Evolutionary conservation across 305 asterid genomes (phyloP).

Genomic region (Rubia tinctorum): DNA sequence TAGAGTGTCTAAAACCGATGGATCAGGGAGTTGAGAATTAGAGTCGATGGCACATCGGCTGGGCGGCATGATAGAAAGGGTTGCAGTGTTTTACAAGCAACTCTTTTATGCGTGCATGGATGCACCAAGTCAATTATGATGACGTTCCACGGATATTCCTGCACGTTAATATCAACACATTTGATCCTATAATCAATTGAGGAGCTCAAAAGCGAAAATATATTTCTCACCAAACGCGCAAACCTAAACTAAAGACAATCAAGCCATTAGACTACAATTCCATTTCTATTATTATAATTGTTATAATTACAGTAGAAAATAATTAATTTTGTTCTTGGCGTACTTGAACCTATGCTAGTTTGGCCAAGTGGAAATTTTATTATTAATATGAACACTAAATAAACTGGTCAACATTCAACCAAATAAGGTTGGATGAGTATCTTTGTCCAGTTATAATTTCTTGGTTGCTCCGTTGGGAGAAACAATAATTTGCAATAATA

Average conservation of each 20-base stretch:
- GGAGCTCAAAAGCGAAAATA: too few relatives aligned
- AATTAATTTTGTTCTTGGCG: neutral
- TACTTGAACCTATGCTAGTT: too few relatives aligned
- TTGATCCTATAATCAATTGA: neutral
- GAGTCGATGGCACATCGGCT: too few relatives aligned
- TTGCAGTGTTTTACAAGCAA: neutral
- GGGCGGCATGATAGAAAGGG: too few relatives aligned
- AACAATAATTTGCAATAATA: too few relatives aligned
- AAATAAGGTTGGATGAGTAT: neutral
- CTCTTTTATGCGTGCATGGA: neutral
- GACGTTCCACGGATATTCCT: neutral
- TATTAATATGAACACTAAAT: neutral
- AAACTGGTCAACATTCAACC: neutral
- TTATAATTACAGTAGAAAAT: neutral
- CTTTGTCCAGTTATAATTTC: neutral
- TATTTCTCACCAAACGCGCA: constrained; percentile 1
- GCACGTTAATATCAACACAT: neutral
- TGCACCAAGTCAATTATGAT: too few relatives aligned
- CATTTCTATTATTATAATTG: too few relatives aligned
- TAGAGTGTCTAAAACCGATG: too few relatives aligned
- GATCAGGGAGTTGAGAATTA: too few relatives aligned
- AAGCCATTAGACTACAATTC: too few relatives aligned
- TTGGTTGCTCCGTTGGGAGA: neutral
- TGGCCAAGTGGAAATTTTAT: neutral
- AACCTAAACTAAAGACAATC: neutral